Evolutionary conservation across 1,284 basidiomycete species (phyloP).

Genomic region (Tetrapyrgos nigripes): DNA sequence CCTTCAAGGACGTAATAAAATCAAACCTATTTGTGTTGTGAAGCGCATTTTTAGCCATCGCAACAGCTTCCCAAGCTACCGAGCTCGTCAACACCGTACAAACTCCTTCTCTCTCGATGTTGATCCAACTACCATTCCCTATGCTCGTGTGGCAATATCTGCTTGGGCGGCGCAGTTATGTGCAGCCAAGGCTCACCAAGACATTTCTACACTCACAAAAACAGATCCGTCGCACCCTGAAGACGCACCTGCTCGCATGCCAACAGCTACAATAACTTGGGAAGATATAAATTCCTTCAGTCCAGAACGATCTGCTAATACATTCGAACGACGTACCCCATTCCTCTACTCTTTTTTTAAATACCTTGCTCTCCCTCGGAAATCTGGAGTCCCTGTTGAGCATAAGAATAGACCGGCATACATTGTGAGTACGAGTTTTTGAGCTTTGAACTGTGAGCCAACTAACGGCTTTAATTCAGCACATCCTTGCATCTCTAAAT

Average conservation of each 20-base stretch:
- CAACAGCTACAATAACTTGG: neutral
- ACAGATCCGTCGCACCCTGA: neutral
- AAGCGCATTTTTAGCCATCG: constrained; percentile 1
- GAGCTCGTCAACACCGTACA: neutral
- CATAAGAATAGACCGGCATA: neutral
- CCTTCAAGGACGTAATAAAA: neutral
- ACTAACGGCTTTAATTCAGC: neutral
- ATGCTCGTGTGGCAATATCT: neutral
- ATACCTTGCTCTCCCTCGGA: neutral
- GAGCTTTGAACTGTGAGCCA: neutral
- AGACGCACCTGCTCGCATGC: neutral
- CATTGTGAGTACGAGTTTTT: neutral
- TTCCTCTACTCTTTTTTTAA: neutral
- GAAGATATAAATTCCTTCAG: neutral
- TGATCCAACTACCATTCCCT: neutral
- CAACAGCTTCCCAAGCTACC: neutral
- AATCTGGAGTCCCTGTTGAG: neutral
- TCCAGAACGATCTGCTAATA: neutral
- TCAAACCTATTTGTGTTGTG: neutral
- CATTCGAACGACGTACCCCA: neutral
- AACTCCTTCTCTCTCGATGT: neutral
- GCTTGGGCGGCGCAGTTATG: constrained; percentile 6
- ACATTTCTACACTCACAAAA: neutral
- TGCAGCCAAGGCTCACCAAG: neutral
- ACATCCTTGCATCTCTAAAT: neutral